Conservation (phyloP, 129 eudicot species). For the Flaveria trinervia region DNA sequence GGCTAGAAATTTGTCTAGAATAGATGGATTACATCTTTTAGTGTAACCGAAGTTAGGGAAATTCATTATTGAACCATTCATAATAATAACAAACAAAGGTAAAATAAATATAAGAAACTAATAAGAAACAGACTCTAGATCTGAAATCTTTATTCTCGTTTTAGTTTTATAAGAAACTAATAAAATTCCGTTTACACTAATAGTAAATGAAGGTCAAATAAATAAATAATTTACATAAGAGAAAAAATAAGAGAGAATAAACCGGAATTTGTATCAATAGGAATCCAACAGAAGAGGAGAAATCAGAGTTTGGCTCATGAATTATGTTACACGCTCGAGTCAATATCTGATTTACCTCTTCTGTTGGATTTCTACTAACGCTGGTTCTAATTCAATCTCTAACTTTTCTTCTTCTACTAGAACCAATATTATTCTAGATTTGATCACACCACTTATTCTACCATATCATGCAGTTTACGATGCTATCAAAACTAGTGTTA, state of each 20-base stretch:
- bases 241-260: not conserved
- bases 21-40: too few relatives aligned
- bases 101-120: too few relatives aligned
- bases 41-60: too few relatives aligned
- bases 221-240: not conserved
- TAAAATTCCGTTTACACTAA: not conserved
- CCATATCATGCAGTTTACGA: not conserved
- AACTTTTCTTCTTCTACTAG: too few relatives aligned
- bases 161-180: not conserved
- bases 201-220: not conserved
- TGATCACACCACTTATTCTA: not conserved
- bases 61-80: too few relatives aligned
- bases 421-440: too few relatives aligned
- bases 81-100: too few relatives aligned
- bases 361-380: not conserved
- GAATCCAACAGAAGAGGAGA: constrained; percentile 3
- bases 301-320: not conserved
- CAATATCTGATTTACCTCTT: not conserved
- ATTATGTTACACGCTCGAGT: not conserved
- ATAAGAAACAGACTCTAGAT: not conserved
- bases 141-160: not conserved
- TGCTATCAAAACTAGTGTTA: not conserved
- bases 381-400: not conserved
- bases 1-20: too few relatives aligned
- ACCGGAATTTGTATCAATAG: not conserved